Evolutionary conservation across 176 grass and related monocot genomes (phyloP), one percentile per base, ranked within the genome.

Genomic region (Neostapfia colusana): DNA sequence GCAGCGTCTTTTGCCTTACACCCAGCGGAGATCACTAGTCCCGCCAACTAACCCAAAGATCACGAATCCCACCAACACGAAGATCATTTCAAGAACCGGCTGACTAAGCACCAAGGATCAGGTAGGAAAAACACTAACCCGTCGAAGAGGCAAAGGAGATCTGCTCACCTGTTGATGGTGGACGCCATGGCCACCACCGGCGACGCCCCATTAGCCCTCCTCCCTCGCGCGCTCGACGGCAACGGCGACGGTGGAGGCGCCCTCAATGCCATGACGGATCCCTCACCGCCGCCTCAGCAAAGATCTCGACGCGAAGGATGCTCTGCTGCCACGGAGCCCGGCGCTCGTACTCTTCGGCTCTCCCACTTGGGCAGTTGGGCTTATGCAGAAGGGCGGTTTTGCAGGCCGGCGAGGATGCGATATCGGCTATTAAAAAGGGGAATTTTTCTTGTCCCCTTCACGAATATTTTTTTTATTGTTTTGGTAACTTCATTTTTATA

Each of bases 111-210:
- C 68, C 51, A 31, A 42, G 77, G 65, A 84, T 70, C 54, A 78
- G 34, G 16, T 7, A 23, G 6, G 3, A 40, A 61, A 8, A 76
- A 64, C 28, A 67, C 20, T 0, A 54, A 11, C 40, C 31, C 35
- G 34, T 61, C 7, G 26, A 46, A 67, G 12, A 38, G 2, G 51
- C 21, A 6, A 25, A 28, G 65, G 73, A 83, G 73, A 83, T 83
- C 68, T 40, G 54, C 70, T 76, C 82, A 88, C 86, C 72, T 83
- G 76, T 80, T 88, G 39, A 83, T 80, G 64, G 86, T 84, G 46
- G 86, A 84, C 12, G 86, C 86, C 86, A 88, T 88, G 65, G 81
- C 81, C 17, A 81, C 86, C 70, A 84, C 86, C 36, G 68, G 75
- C 74, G 75, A 64, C 48, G 40, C 13, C 45, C 81, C 81, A 77